Conservation (phyloP, 768 basidiomycete genomes). For the Grammothele lineata region DNA sequence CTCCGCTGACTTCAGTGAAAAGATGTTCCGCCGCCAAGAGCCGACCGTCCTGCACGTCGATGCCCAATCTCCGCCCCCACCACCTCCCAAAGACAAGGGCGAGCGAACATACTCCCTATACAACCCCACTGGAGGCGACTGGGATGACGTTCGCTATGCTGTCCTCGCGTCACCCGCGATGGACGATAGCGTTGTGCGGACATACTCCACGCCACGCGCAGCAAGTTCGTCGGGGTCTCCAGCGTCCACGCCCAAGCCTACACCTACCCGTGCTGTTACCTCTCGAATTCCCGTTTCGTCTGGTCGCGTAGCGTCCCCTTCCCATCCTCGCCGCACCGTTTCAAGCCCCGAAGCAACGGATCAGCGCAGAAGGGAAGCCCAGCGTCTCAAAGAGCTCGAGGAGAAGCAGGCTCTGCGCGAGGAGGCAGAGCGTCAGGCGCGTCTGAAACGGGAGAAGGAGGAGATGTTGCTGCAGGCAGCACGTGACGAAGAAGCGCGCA, state of each 20-base stretch:
- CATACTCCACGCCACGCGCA: not conserved
- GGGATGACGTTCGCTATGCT: conserved; percentile 17
- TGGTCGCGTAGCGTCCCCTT: not conserved
- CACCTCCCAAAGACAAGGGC: conserved; percentile 17
- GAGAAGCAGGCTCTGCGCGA: conserved; percentile 18
- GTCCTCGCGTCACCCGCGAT: conserved; percentile 11
- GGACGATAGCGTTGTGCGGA: conserved; percentile 1
- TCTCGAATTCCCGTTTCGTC: conserved; percentile 18
- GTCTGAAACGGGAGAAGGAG: conserved; percentile 23
- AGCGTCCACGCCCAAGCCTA: conserved; percentile 3
- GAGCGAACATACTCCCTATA: conserved; percentile 1
- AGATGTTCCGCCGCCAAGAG: conserved; percentile 4
- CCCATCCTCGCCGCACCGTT: conserved; percentile 7
- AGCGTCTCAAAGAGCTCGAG: conserved; percentile 15
- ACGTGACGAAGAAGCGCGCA: conserved; percentile 24
- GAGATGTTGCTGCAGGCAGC: conserved; percentile 12
- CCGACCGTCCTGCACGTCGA: not conserved
- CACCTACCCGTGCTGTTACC: conserved; percentile 7
- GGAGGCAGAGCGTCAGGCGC: conserved; percentile 23
- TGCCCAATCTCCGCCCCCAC: conserved; percentile 8
- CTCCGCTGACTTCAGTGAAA: conserved; percentile 9
- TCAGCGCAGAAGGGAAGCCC: conserved; percentile 15
- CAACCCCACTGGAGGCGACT: not conserved
- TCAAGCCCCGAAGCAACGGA: conserved; percentile 18
- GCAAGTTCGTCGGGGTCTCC: not conserved